A percentile compares a stretch with the other conserved stretches of the same genome.
Conservation (phyloP, 2,329 filamentous ascomycete genomes). For the Eutypa lata region DNA sequence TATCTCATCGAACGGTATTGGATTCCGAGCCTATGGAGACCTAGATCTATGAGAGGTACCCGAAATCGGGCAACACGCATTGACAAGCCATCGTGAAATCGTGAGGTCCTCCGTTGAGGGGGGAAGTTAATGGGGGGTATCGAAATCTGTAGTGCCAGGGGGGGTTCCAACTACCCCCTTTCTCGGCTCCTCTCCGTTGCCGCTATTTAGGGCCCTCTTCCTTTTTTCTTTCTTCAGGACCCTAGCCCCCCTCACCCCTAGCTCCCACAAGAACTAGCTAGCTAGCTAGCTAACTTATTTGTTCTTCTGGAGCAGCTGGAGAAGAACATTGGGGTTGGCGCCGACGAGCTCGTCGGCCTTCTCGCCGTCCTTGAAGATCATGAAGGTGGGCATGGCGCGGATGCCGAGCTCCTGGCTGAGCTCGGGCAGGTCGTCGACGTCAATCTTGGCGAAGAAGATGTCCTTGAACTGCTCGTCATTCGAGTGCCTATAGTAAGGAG, state of each 20-base stretch:
- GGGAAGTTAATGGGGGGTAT: too few relatives aligned
- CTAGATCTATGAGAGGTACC: background rate
- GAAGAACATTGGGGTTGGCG: conserved; percentile 70
- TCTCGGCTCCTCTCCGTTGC: too few relatives aligned
- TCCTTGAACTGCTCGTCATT: conserved; percentile 52
- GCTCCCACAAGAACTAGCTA: too few relatives aligned
- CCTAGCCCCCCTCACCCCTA: too few relatives aligned
- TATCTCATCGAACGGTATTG: background rate
- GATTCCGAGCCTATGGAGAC: background rate
- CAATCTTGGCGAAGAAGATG: conserved; percentile 81
- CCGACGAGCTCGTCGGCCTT: conserved; percentile 73
- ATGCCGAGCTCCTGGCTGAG: conserved; percentile 75
- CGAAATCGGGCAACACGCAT: background rate
- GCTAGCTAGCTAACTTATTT: conserved; percentile 2
- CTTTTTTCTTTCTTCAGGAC: too few relatives aligned
- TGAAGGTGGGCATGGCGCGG: conserved; percentile 90
- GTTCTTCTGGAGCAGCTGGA: conserved; percentile 36
- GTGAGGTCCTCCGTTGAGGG: too few relatives aligned
- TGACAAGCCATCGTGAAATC: too few relatives aligned
- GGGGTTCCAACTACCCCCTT: too few relatives aligned
- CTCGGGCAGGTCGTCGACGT: conserved; percentile 78
- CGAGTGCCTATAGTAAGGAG: conserved; percentile 47
- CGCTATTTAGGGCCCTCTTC: too few relatives aligned
- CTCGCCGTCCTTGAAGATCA: conserved; percentile 76
- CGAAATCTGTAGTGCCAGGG: too few relatives aligned